Conservation (phyloP, 2,329 filamentous ascomycete genomes). For the Neopestalotiopsis clavispora region DNA sequence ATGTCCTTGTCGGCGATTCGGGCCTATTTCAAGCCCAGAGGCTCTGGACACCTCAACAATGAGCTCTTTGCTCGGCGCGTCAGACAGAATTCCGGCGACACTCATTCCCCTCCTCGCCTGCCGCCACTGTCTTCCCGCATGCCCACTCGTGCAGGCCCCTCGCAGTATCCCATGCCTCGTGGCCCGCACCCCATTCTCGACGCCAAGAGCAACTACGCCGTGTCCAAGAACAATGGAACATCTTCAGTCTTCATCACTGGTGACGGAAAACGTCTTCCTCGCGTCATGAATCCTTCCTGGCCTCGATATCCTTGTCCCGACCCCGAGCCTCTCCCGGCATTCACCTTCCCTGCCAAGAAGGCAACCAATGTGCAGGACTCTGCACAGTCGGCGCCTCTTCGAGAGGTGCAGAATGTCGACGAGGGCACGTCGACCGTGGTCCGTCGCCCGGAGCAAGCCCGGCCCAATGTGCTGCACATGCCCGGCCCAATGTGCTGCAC, state of each 20-base stretch:
- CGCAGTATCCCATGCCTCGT: not conserved
- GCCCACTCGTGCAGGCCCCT: not conserved
- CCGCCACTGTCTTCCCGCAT: too few relatives aligned
- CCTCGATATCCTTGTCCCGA: too few relatives aligned
- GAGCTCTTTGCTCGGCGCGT: not conserved
- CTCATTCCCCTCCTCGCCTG: not conserved
- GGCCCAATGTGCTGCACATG: slow-evolving; percentile 15
- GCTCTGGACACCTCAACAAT: not conserved
- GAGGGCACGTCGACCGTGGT: slow-evolving; percentile 21
- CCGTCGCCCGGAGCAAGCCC: slow-evolving; percentile 21
- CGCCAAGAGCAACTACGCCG: slow-evolving; percentile 4
- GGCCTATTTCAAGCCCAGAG: not conserved
- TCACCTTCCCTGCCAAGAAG: too few relatives aligned
- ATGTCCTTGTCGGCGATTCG: not conserved
- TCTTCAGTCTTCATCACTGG: not conserved
- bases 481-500: slow-evolving; percentile 13
- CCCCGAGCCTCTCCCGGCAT: too few relatives aligned
- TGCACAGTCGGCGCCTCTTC: not conserved
- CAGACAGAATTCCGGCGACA: not conserved
- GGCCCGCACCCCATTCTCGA: not conserved
- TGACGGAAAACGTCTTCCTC: too few relatives aligned
- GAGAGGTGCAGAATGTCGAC: slow-evolving; percentile 14
- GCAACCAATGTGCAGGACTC: not conserved
- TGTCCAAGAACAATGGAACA: not conserved
- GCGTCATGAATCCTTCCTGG: too few relatives aligned